A percentile compares a stretch with the other conserved stretches of the same genome.
Conservation (phyloP, 345 rosid species). For the Eucalyptus tenuipes region DNA sequence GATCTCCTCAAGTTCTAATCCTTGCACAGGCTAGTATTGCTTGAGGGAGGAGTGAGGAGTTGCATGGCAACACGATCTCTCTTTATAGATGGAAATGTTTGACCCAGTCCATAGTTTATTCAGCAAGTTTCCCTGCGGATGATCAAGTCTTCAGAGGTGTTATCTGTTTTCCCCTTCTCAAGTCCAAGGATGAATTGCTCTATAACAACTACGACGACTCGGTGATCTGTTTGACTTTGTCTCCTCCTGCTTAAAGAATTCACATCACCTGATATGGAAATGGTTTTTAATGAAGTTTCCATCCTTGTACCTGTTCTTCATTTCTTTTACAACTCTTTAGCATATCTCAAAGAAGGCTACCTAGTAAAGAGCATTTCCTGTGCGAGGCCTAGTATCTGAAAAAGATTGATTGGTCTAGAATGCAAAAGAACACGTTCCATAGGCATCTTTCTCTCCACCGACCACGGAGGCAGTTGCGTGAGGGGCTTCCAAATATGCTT, state of each 20-base stretch:
- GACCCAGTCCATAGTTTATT: background rate
- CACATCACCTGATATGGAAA: background rate
- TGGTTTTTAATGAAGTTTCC: background rate
- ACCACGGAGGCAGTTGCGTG: too few relatives aligned
- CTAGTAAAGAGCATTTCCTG: background rate
- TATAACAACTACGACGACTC: background rate
- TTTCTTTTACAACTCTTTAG: background rate
- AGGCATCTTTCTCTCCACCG: too few relatives aligned
- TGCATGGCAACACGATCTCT: background rate
- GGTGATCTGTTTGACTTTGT: background rate
- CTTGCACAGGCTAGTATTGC: background rate
- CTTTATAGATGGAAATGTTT: background rate
- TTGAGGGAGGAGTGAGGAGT: background rate
- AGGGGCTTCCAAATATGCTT: too few relatives aligned
- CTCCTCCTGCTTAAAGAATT: background rate
- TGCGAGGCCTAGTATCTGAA: background rate
- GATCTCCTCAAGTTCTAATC: background rate
- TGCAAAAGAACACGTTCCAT: too few relatives aligned
- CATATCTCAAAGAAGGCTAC: background rate
- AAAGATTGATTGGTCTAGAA: too few relatives aligned
- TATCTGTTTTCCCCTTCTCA: background rate
- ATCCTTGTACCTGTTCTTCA: background rate
- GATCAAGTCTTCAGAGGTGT: background rate
- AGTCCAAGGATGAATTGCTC: background rate
- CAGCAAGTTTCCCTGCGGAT: background rate